A percentile compares a stretch with the other conserved stretches of the same genome.
These are phyloP conservation scores for Trichothecium sympodiale DNA, from an alignment of 2,329 filamentous ascomycete species.

Conservation along the genomic window DNA sequence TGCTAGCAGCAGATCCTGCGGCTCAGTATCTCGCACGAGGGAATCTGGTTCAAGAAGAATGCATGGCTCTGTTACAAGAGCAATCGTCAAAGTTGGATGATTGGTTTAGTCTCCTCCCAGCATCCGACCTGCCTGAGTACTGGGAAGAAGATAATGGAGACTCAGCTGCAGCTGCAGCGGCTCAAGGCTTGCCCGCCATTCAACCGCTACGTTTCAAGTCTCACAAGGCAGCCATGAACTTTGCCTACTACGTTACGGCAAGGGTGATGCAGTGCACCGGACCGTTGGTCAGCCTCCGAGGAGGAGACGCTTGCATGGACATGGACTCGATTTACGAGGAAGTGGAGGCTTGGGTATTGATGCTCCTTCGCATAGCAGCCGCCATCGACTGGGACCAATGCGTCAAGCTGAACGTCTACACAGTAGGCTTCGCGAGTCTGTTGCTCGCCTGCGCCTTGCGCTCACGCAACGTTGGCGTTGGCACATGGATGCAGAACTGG, in stretches of 20 bases:
- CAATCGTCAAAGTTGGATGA: too few relatives aligned
- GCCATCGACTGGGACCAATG: conserved; percentile 13
- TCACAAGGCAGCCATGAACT: conserved; percentile 9
- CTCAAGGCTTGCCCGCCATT: not conserved
- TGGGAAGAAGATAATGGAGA: not conserved
- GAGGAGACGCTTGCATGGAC: conserved; percentile 6
- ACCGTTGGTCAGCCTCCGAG: conserved; percentile 3
- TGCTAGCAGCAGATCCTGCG: too few relatives aligned
- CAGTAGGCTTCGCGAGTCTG: conserved; percentile 10
- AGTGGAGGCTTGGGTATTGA: not conserved
- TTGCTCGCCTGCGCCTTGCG: conserved; percentile 9
- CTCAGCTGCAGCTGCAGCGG: not conserved
- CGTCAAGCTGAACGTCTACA: conserved; percentile 10
- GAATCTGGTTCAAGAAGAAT: too few relatives aligned
- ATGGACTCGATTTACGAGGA: too few relatives aligned
- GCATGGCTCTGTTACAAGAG: too few relatives aligned
- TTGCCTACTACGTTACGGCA: conserved; percentile 8
- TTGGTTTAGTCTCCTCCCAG: too few relatives aligned
- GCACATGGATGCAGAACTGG: conserved; percentile 12
- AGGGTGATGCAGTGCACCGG: conserved; percentile 7
- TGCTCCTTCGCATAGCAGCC: conserved; percentile 12
- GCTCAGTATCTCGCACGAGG: too few relatives aligned
- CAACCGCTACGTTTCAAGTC: conserved; percentile 6
- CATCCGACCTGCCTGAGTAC: too few relatives aligned
- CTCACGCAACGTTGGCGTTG: conserved; percentile 3